Evolutionary conservation across 2,329 filamentous ascomycete species (phyloP).

Genomic region (Hirsutella rhossiliensis): DNA sequence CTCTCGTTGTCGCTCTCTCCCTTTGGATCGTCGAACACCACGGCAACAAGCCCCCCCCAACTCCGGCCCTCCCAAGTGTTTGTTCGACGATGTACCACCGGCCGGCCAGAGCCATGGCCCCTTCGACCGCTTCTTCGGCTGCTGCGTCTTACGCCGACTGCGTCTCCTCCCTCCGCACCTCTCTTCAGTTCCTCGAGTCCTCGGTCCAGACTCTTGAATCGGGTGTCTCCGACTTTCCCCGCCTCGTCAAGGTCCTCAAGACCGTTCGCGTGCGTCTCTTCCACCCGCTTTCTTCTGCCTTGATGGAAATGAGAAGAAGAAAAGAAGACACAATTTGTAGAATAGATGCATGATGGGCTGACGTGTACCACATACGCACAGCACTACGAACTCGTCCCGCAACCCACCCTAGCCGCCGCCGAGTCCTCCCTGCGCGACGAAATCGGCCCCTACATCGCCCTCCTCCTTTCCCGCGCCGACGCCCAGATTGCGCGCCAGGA

Average conservation of each 20-base stretch:
- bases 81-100: too few relatives aligned
- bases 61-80: too few relatives aligned
- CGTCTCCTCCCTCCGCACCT: slow-evolving; percentile 45
- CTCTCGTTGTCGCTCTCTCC: too few relatives aligned
- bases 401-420: slow-evolving; percentile 68
- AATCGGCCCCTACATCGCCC: slow-evolving; percentile 75
- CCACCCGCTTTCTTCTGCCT: background rate
- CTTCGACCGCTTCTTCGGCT: slow-evolving; percentile 13
- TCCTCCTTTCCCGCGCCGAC: slow-evolving; percentile 70
- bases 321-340: background rate
- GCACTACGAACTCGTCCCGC: slow-evolving; percentile 89
- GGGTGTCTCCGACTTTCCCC: slow-evolving; percentile 46
- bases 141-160: slow-evolving; percentile 42
- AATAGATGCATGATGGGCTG: background rate
- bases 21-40: too few relatives aligned
- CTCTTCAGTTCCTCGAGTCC: slow-evolving; percentile 48
- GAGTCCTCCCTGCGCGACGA: slow-evolving; percentile 78
- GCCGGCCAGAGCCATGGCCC: slow-evolving; percentile 6
- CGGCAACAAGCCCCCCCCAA: too few relatives aligned
- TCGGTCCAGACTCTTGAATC: slow-evolving; percentile 44
- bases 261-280: slow-evolving; percentile 37
- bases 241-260: slow-evolving; percentile 43
- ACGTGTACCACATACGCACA: slow-evolving; percentile 21
- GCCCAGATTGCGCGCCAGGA: slow-evolving; percentile 73
- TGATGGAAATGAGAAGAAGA: background rate